These are phyloP conservation scores for Alternaria postmessia DNA, from an alignment of 2,329 filamentous ascomycete genomes.

Conservation along the genomic window DNA sequence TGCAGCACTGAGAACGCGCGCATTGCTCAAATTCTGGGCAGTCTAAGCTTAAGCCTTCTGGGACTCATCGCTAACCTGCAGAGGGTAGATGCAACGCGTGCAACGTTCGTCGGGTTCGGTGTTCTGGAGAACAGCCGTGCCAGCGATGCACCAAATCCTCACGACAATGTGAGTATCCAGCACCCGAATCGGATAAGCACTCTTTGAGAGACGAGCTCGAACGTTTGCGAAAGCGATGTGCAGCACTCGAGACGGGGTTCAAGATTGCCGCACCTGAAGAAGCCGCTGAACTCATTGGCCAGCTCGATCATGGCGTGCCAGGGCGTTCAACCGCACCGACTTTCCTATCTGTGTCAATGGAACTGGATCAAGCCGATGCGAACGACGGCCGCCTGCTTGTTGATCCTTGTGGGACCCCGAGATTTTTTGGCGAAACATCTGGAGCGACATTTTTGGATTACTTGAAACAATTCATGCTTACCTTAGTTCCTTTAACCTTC, in stretches of 20 bases:
- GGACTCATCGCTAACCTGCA: conserved; percentile 10
- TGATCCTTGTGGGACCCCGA: conserved; percentile 26
- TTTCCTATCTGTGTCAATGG: conserved; percentile 16
- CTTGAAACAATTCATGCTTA: conserved; percentile 38
- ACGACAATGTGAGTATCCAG: conserved; percentile 35
- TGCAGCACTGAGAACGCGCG: not conserved
- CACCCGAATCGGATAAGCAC: conserved; percentile 28
- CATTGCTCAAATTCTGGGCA: not conserved
- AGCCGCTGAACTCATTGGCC: conserved; percentile 23
- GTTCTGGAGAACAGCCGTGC: conserved; percentile 39
- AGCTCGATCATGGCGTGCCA: conserved; percentile 18
- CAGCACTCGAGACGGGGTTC: conserved; percentile 28
- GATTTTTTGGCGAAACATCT: conserved; percentile 37
- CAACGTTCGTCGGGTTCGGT: conserved; percentile 36
- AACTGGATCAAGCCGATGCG: conserved; percentile 10
- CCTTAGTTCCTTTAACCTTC: conserved; percentile 28
- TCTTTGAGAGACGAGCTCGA: conserved; percentile 33
- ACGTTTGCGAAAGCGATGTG: conserved; percentile 32
- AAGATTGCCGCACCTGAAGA: conserved; percentile 24
- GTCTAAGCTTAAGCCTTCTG: not conserved
- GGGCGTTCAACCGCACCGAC: conserved; percentile 15
- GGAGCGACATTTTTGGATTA: conserved; percentile 39
- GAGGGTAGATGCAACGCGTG: conserved; percentile 36
- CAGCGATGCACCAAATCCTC: conserved; percentile 28
- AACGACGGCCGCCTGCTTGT: conserved; percentile 30